These are phyloP conservation scores for Pythium apleroticum DNA, from an alignment of 352 stramenopile genomes.

Conservation along the genomic window DNA sequence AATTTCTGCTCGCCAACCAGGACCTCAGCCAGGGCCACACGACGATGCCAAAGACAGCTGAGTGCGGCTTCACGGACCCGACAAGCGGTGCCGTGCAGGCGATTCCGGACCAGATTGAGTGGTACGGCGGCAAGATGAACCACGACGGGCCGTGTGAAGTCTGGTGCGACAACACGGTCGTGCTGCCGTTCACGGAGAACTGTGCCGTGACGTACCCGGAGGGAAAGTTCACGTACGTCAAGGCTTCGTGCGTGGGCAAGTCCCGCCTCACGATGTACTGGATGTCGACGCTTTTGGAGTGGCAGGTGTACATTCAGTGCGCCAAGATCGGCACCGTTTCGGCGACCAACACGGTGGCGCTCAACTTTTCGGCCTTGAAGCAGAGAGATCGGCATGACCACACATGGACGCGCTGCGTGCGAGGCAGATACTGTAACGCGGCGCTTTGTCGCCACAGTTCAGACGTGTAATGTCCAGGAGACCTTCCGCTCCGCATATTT, in stretches of 20 bases:
- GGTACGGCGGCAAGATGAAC: conserved; percentile 35
- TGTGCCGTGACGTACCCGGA: conserved; percentile 36
- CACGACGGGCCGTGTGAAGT: conserved; percentile 48
- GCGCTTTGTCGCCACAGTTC: too few species aligned
- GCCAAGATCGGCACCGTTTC: conserved; percentile 12
- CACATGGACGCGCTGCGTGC: too few species aligned
- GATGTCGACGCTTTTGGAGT: conserved; percentile 51
- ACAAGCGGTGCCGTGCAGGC: conserved; percentile 30
- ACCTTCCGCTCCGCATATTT: too few species aligned
- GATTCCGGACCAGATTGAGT: conserved; percentile 42
- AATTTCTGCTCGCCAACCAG: conserved; percentile 38
- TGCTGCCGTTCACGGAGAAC: conserved; percentile 36
- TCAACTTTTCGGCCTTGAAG: neutral
- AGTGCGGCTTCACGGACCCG: conserved; percentile 51
- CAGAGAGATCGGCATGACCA: too few species aligned
- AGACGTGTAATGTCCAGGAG: too few species aligned
- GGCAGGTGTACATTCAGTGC: conserved; percentile 51
- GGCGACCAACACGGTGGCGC: neutral
- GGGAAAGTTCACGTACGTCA: conserved; percentile 40
- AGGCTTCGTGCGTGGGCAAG: conserved; percentile 34
- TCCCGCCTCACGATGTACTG: conserved; percentile 54
- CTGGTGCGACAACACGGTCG: conserved; percentile 42
- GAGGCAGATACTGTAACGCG: too few species aligned
- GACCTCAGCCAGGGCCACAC: conserved; percentile 29
- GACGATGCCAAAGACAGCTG: conserved; percentile 7